Evolutionary conservation across 2,329 filamentous ascomycete species (phyloP), one percentile per base, ranked within the genome.

Genomic region (Trichoderma breve): DNA sequence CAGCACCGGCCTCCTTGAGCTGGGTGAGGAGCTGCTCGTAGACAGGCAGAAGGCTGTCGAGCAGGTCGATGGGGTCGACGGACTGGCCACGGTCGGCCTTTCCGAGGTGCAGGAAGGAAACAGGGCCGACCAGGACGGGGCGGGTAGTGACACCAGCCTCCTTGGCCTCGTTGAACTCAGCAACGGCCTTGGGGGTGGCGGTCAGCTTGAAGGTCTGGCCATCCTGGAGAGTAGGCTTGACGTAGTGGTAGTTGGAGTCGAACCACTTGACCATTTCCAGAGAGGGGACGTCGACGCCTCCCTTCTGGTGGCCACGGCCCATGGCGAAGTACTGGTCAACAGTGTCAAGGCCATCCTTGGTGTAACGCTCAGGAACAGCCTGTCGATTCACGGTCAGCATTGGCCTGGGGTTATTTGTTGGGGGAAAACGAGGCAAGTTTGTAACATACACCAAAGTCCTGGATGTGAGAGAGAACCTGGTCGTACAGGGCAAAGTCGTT

Each of bases 201-300:
- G 88, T 85, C 75, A 99, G 93, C 86, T 92, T 95, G 91, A 99
- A 99, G 81, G 89, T 91, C 90, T 99, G 96, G 89, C 93, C 92
- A 87, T 98, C 92, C 86, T 98, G 94, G 77, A 99, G 90, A 75
- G 96, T 98, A 76, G 96, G 96, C 91, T 98, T 98, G 87, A 98
- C 96, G 85, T 99, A 99, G 90, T 98, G 96, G 92, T 99, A 99
- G 92, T 99, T 99, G 77, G 94, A 97, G 89, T 99, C 96, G 83
- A 99, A 99, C 96, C 96, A 99, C 90, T 99, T 99, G 80, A 99
- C 96, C 96, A 99, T 99, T 90, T 99, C 96, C 85, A 97, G 87
- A 81, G 89, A 90, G 78, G 95, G 94, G 77, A 98, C 96, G 84
- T 99, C 96, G 79, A 98, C 89, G 84, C 93, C 90, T 81, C 91